phyloP scores from a whole-genome alignment of 768 basidiomycete genomes.

The Strobilomyces confusus region DNA sequence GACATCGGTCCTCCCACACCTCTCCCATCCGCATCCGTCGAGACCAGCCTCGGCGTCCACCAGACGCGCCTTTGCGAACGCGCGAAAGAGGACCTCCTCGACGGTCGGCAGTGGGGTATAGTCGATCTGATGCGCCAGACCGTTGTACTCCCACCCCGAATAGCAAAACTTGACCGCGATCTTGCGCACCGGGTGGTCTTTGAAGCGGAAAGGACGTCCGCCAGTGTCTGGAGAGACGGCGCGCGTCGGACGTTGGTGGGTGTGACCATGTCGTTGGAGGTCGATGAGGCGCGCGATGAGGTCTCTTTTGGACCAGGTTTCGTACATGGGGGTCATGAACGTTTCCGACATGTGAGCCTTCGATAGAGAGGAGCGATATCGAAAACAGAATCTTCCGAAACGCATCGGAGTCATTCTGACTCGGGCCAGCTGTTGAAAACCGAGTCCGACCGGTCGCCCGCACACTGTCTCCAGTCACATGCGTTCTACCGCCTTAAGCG shows the following conservation, averaged over 20 bases:
- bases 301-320: constrained; percentile 38
- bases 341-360: constrained; percentile 24
- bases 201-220: constrained; percentile 56
- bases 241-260: constrained; percentile 7
- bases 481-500: too few species aligned
- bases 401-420: too few species aligned
- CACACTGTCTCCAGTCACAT: too few species aligned
- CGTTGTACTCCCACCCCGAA: constrained; percentile 88
- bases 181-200: constrained; percentile 71
- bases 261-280: background rate
- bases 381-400: constrained; percentile 30
- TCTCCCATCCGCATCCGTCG: constrained; percentile 86
- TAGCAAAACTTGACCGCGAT: constrained; percentile 94
- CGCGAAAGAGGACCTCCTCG: constrained; percentile 80
- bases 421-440: too few species aligned
- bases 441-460: too few species aligned
- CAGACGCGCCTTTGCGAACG: constrained; percentile 71
- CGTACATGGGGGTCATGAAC: constrained; percentile 45
- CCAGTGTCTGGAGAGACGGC: constrained; percentile 11
- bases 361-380: constrained; percentile 31
- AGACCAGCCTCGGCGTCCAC: constrained; percentile 71
- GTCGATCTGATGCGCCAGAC: constrained; percentile 75
- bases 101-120: constrained; percentile 83
- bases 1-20: constrained; percentile 91
- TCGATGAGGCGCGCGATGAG: constrained; percentile 5